Base-by-base conservation (phyloP, 2,329 filamentous ascomycete species). In the Pseudogymnoascus sp. region DNA sequence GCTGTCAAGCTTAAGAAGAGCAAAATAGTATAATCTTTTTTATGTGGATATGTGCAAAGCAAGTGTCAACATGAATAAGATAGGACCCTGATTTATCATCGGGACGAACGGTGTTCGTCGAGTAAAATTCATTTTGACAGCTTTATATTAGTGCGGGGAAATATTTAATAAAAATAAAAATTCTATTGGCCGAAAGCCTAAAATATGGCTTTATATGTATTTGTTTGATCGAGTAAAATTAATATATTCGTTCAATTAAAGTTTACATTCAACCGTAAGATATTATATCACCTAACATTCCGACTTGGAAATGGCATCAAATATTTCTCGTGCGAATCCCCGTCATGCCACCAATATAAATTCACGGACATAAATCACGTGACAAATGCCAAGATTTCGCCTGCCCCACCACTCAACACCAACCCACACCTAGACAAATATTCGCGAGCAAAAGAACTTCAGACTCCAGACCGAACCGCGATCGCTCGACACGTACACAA, bases 401-500 rank as follows among this genome's bases (percentile, higher is more conserved):
- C 57, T 58, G 57, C 57, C 57, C 57, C 57, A 38, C 57, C 37
- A 58, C 33, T 37, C 57, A 58, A 37, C 57, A 58, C 57, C 33
- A 58, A 53, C 47, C 38, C 58, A 39, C 58, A 41, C 58, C 36
- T 57, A 41, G 36, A 43, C 58, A 60, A 60, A 43, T 43, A 50
- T 60, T 33, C 58, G 36, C 58, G 35, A 47, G 58, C 57, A 30
- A 39, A 37, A 58, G 58, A 50, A 43, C 58, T 60, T 47, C 58
- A 41, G 39, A 60, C 38, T 60, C 38, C 28, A 28, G 38, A 37
- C 57, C 33, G 20, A 25, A 25, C 33, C 57, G 35, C 57, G 57
- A 37, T 25, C 57, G 57, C 33, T 39, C 57, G 37, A 61, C 60
- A 64, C 58, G 57, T 53, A 53, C 47, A 33, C 47, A 33, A 33